Conservation (phyloP, 768 basidiomycete genomes). For the Coprinopsis strossmayeri region DNA sequence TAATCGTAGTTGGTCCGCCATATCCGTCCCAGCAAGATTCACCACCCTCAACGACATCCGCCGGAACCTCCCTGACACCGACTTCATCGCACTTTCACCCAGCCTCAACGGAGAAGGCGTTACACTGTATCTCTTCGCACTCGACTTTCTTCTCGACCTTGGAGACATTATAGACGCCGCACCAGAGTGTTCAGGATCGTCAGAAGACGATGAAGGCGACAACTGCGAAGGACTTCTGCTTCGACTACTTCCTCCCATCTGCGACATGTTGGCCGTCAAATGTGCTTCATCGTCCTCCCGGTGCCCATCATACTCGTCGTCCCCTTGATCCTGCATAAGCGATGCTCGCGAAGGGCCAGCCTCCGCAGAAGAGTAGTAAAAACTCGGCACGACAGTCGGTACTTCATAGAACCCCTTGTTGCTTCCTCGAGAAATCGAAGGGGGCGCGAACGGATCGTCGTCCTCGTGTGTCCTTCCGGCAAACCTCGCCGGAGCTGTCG, state of each 20-base stretch:
- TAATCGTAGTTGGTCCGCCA: slow-evolving; percentile 55
- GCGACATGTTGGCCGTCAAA: slow-evolving; percentile 49
- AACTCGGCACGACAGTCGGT: background rate
- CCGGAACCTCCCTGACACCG: slow-evolving; percentile 49
- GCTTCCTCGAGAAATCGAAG: no score
- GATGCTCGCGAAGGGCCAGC: slow-evolving; percentile 10
- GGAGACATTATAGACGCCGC: slow-evolving; percentile 26
- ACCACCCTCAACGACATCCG: slow-evolving; percentile 77
- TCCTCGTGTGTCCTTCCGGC: background rate
- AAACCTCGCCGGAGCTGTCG: slow-evolving; percentile 5
- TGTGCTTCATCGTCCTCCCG: slow-evolving; percentile 54
- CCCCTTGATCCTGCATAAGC: slow-evolving; percentile 46
- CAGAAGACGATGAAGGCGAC: slow-evolving; percentile 24
- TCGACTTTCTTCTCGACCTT: slow-evolving; percentile 25
- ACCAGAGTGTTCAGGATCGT: slow-evolving; percentile 45
- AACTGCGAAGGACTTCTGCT: slow-evolving; percentile 20
- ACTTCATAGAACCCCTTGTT: slow-evolving; percentile 1
- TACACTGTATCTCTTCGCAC: slow-evolving; percentile 45
- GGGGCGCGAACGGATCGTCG: slow-evolving; percentile 7
- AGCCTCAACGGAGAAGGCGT: slow-evolving; percentile 55
- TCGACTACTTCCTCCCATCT: slow-evolving; percentile 12
- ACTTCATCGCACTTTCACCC: slow-evolving; percentile 52
- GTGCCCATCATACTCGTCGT: slow-evolving; percentile 60
- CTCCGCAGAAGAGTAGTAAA: slow-evolving; percentile 8
- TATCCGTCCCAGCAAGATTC: slow-evolving; percentile 56